Percentiles rank a stretch among this genome's conserved stretches.
phyloP scores from a whole-genome alignment of 129 eudicot species.

The Lactuca sativa region DNA sequence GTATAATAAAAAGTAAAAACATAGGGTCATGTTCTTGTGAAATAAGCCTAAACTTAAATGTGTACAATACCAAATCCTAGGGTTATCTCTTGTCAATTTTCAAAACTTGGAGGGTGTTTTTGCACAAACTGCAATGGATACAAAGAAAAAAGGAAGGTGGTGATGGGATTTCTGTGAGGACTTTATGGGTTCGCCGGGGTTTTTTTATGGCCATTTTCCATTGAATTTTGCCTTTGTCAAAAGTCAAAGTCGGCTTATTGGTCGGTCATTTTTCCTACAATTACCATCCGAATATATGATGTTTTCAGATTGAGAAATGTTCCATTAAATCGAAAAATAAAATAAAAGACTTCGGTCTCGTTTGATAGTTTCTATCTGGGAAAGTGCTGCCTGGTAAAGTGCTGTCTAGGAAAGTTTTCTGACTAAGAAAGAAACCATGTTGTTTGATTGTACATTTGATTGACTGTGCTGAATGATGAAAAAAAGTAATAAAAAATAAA shows the following conservation, averaged over 20 bases:
- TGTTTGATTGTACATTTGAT: too few relatives aligned
- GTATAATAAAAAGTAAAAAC: too few relatives aligned
- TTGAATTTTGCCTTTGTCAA: not conserved
- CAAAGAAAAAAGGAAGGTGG: slow-evolving; percentile 12
- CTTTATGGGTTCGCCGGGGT: slow-evolving; percentile 29
- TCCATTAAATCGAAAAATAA: not conserved
- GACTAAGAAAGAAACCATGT: too few relatives aligned
- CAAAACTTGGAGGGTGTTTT: slow-evolving; percentile 22
- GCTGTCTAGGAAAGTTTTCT: too few relatives aligned
- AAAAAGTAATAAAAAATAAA: too few relatives aligned
- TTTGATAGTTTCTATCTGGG: too few relatives aligned
- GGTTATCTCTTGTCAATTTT: not conserved
- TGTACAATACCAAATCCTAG: slow-evolving; percentile 3
- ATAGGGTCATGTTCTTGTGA: too few relatives aligned
- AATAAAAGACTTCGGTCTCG: too few relatives aligned
- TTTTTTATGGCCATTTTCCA: slow-evolving; percentile 23
- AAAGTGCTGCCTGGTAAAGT: too few relatives aligned
- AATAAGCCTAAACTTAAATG: not conserved
- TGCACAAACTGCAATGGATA: slow-evolving; percentile 10
- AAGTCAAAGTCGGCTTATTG: slow-evolving; percentile 23
- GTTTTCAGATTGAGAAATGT: not conserved
- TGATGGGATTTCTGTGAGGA: slow-evolving; percentile 27
- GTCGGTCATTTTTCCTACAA: slow-evolving; percentile 20
- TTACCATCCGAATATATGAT: not conserved
- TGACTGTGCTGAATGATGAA: too few relatives aligned